Percentiles rank a stretch among this genome's conserved stretches.
Conservation (phyloP, 2,329 filamentous ascomycete species). For the Scopulariopsis brevicaulis region DNA sequence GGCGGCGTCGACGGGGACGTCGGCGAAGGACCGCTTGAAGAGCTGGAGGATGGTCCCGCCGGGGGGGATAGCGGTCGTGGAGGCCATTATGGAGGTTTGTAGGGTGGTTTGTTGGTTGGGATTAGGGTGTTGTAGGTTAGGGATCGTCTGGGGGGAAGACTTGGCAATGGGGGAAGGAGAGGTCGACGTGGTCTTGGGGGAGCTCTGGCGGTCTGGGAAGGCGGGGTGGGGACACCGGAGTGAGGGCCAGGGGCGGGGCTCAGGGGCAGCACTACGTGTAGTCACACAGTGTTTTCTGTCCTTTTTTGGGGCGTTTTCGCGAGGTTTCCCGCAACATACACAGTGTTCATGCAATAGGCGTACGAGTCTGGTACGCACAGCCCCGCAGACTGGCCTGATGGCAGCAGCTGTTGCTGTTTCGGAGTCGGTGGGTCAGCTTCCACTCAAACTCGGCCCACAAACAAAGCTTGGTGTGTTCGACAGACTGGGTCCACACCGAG, state of each 20-base stretch:
- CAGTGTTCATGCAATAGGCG: background rate
- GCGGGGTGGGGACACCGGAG: no score
- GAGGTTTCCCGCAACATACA: no score
- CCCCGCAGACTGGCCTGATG: background rate
- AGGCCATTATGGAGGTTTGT: constrained; percentile 32
- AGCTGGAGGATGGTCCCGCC: constrained; percentile 78
- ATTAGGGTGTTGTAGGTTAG: background rate
- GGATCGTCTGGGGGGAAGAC: background rate
- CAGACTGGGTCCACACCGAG: no score
- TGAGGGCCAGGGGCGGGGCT: background rate
- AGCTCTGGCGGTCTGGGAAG: background rate
- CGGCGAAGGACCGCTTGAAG: constrained; percentile 70
- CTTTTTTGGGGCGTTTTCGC: no score
- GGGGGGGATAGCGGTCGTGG: constrained; percentile 36
- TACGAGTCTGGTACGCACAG: background rate
- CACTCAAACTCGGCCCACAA: background rate
- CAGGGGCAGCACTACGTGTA: background rate
- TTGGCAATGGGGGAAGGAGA: background rate
- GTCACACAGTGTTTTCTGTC: no score
- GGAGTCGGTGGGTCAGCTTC: background rate
- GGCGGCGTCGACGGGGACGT: constrained; percentile 64
- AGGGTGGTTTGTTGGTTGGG: background rate
- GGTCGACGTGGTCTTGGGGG: background rate
- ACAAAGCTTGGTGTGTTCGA: no score
- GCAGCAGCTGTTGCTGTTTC: background rate